Evolutionary conservation across 2,329 filamentous ascomycete species (phyloP).

Genomic region (Bipolaris cookei): DNA sequence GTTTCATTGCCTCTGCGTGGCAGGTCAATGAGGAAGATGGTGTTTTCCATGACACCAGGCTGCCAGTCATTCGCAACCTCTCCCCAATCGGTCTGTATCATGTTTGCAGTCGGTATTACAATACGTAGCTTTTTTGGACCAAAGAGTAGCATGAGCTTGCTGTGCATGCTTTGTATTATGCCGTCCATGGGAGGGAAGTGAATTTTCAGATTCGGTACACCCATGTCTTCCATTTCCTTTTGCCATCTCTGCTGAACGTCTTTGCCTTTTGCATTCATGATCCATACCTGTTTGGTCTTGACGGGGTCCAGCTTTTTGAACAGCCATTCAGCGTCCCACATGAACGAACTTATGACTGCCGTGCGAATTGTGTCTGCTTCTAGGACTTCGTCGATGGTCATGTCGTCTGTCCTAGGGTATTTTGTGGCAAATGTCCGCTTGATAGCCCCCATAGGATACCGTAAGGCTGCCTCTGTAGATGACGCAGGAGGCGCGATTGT

Average conservation of each 20-base stretch:
- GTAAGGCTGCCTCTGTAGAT: constrained; percentile 16
- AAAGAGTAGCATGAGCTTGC: constrained; percentile 90
- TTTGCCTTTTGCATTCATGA: constrained; percentile 63
- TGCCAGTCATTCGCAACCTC: constrained; percentile 65
- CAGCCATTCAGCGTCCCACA: constrained; percentile 84
- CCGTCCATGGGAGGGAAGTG: constrained; percentile 85
- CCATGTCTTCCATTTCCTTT: constrained; percentile 39
- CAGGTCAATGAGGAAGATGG: constrained; percentile 90
- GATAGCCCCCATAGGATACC: constrained; percentile 68
- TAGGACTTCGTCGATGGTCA: constrained; percentile 86
- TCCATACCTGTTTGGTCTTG: constrained; percentile 58
- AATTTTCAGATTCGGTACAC: constrained; percentile 62
- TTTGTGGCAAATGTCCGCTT: constrained; percentile 81
- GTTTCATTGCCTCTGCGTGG: constrained; percentile 60
- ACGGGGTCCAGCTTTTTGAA: constrained; percentile 68
- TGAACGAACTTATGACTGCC: constrained; percentile 84
- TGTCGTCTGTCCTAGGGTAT: constrained; percentile 70
- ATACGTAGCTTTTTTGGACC: constrained; percentile 75
- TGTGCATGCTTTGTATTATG: constrained; percentile 81
- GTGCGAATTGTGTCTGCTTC: constrained; percentile 74
- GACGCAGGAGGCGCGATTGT: not conserved
- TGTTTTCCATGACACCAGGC: constrained; percentile 50
- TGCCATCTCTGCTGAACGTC: constrained; percentile 33
- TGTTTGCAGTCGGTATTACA: constrained; percentile 85
- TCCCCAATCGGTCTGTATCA: constrained; percentile 88